Base-by-base conservation (phyloP, 495 filamentous ascomycete species). In the Venustampulla echinocandica region DNA sequence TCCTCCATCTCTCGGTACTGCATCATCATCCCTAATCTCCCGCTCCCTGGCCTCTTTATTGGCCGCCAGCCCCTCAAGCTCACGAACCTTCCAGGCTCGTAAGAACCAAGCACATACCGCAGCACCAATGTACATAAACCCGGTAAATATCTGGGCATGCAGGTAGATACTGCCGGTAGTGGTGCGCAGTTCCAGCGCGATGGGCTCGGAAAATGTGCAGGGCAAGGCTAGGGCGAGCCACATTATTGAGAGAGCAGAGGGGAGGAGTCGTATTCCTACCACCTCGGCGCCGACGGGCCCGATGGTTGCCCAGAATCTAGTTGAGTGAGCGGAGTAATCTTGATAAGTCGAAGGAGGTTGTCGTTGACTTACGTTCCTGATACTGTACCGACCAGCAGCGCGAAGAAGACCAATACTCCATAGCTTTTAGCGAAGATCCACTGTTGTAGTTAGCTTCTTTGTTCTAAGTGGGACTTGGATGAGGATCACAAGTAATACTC, bases 211-310 rank as follows among this genome's bases (percentile, higher is more conserved):
- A 47, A 89, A 73, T 0, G 84, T 90, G 6, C 77, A 75, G 1
- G 87, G 87, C 7, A 87, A 56, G 24, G 84, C 80, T 10, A 92
- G 68, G 5, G 75, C 61, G 15, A 92, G 58, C 87, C 87, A 94
- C 15, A 77, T 74, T n/a, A 92, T 77, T 24, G 80, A 83, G 17
- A 92, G 61, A 0, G 76, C 56, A 27, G 82, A 76, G 20, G 87
- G 86, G 2, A 90, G 67, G 36, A 86, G 67, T 53, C 71, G 68
- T 10, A 94, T 56, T 2, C 85, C 85, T 25, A 92, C 79, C 17
- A 92, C 79, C 58, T 94, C 87, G 0, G 82, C 81, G 15, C 79
- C 71, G 10, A 94, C 80, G 0, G 87, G 87, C 2, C 71, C 80
- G 15, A 84, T 67, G 4, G 77, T 80, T 4, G 80, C 77, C 84